These are phyloP conservation scores for Leucocoprinus sp. DNA, from an alignment of 768 basidiomycete species.

Conservation along the genomic window DNA sequence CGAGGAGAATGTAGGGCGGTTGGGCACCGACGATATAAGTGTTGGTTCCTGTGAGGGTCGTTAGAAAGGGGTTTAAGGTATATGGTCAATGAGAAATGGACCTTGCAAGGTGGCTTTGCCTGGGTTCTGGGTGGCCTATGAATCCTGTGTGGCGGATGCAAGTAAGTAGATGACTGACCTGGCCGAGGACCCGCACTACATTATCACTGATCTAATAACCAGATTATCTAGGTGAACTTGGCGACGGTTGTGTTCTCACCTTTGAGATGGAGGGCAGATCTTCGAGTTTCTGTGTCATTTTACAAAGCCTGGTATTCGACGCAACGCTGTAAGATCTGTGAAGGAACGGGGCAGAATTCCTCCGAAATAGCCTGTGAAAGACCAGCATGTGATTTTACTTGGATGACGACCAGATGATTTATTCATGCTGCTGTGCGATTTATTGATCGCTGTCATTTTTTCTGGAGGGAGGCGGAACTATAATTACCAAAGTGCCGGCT, in stretches of 20 bases:
- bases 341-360: background rate
- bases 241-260: too few species aligned
- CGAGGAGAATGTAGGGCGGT: slow-evolving; percentile 72
- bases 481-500: too few species aligned
- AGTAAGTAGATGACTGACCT: slow-evolving; percentile 36
- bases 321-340: background rate
- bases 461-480: too few species aligned
- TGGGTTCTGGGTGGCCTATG: slow-evolving; percentile 51
- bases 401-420: too few species aligned
- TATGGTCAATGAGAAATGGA: slow-evolving; percentile 16
- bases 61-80: background rate
- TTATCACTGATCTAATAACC: slow-evolving; percentile 52
- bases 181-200: slow-evolving; percentile 65
- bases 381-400: too few species aligned
- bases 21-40: slow-evolving; percentile 73
- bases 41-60: slow-evolving; percentile 61
- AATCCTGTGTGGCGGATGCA: background rate
- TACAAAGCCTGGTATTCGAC: background rate
- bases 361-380: background rate
- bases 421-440: too few species aligned
- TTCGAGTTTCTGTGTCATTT: slow-evolving; percentile 41
- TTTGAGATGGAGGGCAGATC: slow-evolving; percentile 43
- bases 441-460: too few species aligned
- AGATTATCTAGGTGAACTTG: slow-evolving; percentile 1
- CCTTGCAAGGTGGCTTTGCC: slow-evolving; percentile 87